These are phyloP conservation scores for Myxozyma geophila DNA, from an alignment of 805 yeast species.

Conservation along the genomic window DNA sequence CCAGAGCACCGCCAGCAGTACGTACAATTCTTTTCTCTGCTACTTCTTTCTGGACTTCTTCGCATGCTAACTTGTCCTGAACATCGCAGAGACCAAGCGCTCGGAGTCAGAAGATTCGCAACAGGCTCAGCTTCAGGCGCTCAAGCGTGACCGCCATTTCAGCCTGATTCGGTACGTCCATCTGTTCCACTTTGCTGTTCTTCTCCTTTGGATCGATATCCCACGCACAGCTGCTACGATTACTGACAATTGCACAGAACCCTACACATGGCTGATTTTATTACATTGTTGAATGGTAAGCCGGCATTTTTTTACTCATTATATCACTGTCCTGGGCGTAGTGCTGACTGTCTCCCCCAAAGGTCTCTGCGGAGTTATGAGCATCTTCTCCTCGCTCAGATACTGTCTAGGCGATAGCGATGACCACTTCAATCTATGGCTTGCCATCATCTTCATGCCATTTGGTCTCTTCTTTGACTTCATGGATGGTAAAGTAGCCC, in stretches of 20 bases:
- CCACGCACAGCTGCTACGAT: not conserved
- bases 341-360: not conserved
- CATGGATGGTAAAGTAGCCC: slow-evolving; percentile 95
- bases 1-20: not conserved
- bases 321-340: too few species aligned
- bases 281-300: slow-evolving; percentile 80
- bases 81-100: slow-evolving; percentile 6
- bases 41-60: not conserved
- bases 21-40: not conserved
- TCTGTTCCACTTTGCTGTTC: not conserved
- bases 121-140: slow-evolving; percentile 73
- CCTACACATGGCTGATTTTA: slow-evolving; percentile 93
- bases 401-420: slow-evolving; percentile 69
- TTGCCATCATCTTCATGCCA: slow-evolving; percentile 88
- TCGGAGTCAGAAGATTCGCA: slow-evolving; percentile 44
- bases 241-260: slow-evolving; percentile 51
- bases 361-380: slow-evolving; percentile 87
- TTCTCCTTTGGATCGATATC: not conserved
- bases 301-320: not conserved
- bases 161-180: slow-evolving; percentile 61
- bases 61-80: not conserved
- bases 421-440: slow-evolving; percentile 61
- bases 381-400: slow-evolving; percentile 83
- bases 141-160: slow-evolving; percentile 85
- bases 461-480: slow-evolving; percentile 94